A percentile compares a stretch with the other conserved stretches of the same genome.
These are phyloP conservation scores for Debaryomyces robertsiae DNA, from an alignment of 1,139 yeast genomes.

Conservation along the genomic window DNA sequence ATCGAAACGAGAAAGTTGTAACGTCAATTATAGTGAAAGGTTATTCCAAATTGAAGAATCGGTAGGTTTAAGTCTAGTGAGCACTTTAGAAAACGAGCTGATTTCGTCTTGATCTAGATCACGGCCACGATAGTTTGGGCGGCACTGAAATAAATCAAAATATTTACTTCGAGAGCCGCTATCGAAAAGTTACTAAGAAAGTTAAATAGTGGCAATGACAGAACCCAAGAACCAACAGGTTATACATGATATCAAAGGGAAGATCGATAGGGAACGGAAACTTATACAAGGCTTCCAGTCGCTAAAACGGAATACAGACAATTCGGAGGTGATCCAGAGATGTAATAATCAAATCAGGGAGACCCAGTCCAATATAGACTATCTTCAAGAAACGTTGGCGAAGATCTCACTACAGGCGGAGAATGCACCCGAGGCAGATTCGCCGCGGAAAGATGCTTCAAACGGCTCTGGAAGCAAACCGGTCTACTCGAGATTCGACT, in stretches of 20 bases:
- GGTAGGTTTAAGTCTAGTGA: too few relatives aligned
- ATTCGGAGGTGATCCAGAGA: conserved; percentile 81
- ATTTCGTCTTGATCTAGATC: conserved; percentile 4
- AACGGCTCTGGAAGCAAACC: conserved; percentile 33
- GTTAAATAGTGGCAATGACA: conserved; percentile 8
- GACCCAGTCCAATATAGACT: conserved; percentile 87
- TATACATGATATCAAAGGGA: conserved; percentile 67
- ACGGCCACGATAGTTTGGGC: not conserved
- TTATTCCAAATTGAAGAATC: too few relatives aligned
- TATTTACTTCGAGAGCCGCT: too few relatives aligned
- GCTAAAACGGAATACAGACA: conserved; percentile 74
- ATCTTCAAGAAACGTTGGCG: conserved; percentile 74
- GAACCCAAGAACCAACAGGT: conserved; percentile 29
- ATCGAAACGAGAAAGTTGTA: too few relatives aligned
- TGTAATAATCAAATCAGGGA: conserved; percentile 91
- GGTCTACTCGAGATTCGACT: conserved; percentile 67
- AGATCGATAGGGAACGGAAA: conserved; percentile 85
- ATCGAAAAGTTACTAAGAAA: too few relatives aligned
- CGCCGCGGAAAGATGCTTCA: conserved; percentile 13
- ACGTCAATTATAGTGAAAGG: too few relatives aligned
- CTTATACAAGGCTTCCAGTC: conserved; percentile 86
- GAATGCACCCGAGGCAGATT: conserved; percentile 14
- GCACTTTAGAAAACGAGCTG: not conserved
- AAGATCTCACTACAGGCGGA: conserved; percentile 52
- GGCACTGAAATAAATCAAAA: not conserved